Percentiles rank a stretch among this genome's conserved stretches.
Evolutionary conservation across 1,284 basidiomycete species (phyloP).

Genomic region (Fomitopsis betulina): DNA sequence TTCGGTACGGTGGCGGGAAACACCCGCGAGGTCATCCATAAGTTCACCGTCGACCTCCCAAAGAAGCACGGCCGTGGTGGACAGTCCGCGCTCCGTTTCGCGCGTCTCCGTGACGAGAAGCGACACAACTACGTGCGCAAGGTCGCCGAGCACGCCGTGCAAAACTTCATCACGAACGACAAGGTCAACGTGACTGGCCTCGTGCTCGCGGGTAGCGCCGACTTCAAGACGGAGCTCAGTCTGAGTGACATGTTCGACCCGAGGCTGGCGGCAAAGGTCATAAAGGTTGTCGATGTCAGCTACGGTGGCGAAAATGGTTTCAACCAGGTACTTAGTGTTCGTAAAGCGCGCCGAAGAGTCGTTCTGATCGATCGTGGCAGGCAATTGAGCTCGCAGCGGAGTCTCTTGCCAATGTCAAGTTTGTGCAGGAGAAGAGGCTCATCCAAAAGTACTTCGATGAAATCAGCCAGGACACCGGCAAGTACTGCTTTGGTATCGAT

Average conservation of each 20-base stretch:
- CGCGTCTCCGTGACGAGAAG: conserved; percentile 98
- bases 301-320: conserved; percentile 99
- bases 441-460: conserved; percentile 99
- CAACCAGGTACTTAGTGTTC: conserved; percentile 67
- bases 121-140: conserved; percentile 99
- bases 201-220: conserved; percentile 96
- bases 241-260: conserved; percentile 97
- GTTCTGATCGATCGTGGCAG: conserved; percentile 34
- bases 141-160: conserved; percentile 94
- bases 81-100: conserved; percentile 99
- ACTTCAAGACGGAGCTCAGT: conserved; percentile 98
- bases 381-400: conserved; percentile 97
- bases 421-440: conserved; percentile 97
- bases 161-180: conserved; percentile 98
- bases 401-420: conserved; percentile 97
- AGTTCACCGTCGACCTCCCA: conserved; percentile 97
- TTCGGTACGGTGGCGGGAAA: conserved; percentile 97
- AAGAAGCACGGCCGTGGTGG: conserved; percentile 99
- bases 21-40: conserved; percentile 96
- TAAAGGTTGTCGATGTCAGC: conserved; percentile 98
- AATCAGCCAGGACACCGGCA: conserved; percentile 96
- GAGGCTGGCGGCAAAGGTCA: conserved; percentile 83
- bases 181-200: conserved; percentile 98
- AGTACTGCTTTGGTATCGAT: conserved; percentile 97
- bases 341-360: neutral